Conservation (phyloP, 768 basidiomycete species). For the Boletus barrowsii region DNA sequence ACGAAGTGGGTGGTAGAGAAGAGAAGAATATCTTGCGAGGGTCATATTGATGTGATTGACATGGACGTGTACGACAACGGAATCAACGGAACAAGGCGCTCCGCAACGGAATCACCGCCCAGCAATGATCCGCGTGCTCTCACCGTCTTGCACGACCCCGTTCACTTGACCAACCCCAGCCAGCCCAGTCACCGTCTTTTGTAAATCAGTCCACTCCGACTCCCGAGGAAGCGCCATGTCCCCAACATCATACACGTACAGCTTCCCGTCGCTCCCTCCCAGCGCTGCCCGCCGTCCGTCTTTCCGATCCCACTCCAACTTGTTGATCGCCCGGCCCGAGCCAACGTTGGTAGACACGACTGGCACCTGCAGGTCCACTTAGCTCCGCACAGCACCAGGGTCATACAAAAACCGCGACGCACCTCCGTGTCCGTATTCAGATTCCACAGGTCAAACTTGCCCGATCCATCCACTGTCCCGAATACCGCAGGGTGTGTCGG, state of each 20-base stretch:
- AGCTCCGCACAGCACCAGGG: conserved; percentile 1
- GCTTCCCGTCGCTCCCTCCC: conserved; percentile 86
- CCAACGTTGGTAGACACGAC: conserved; percentile 83
- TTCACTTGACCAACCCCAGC: conserved; percentile 45
- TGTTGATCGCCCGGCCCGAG: conserved; percentile 85
- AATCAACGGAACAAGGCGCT: neutral
- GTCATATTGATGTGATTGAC: neutral
- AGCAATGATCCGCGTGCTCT: conserved; percentile 31
- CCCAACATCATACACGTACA: conserved; percentile 95
- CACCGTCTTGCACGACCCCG: conserved; percentile 29
- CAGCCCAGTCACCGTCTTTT: conserved; percentile 78
- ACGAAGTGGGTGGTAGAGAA: neutral
- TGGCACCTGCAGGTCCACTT: conserved; percentile 62
- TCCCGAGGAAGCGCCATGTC: conserved; percentile 88
- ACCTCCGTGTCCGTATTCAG: conserved; percentile 96
- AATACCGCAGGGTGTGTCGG: conserved; percentile 93
- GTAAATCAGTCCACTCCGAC: conserved; percentile 90
- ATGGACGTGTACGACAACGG: neutral
- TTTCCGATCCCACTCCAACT: conserved; percentile 91
- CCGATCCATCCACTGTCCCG: conserved; percentile 90
- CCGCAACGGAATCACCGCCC: conserved; percentile 32
- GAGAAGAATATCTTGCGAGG: conserved; percentile 1
- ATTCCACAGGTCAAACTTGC: conserved; percentile 97
- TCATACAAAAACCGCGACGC: conserved; percentile 25
- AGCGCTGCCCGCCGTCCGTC: conserved; percentile 88